Evolutionary conservation across 1,139 yeast genomes (phyloP), one percentile per base, ranked within the genome.

Genomic region (Candida gigantensis): DNA sequence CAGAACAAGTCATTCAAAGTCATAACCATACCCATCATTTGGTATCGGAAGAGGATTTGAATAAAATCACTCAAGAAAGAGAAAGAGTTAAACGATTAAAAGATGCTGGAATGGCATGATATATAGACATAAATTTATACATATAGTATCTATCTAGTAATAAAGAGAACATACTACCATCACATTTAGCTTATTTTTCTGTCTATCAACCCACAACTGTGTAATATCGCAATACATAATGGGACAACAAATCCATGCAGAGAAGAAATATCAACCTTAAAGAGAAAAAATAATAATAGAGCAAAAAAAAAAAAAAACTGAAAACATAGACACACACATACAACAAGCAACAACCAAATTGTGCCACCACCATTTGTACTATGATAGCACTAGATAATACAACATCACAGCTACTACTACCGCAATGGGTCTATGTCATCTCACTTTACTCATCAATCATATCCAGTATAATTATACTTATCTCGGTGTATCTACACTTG

Each of bases 41-140:
- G 47, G 65, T 79, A 2, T 71, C 81, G 1, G 84, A 78, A 44
- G 79, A 76, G 12, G 80, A 76, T 34, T 58, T 76, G 36, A 64
- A 64, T 29, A 66, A 65, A 44, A 47, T 74, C 6, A 64, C 67
- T 25, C 57, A 53, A 39, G 78, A 72, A 39, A 58, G 58, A 43
- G 68, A 67, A 36, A 49, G 63, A 43, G 44, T 59, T 36, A 60
- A 63, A 20, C 41, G 33, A 21, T 35, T 46, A 19, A 43, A 44
- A 34, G 46, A 46, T 18, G 42, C 40, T 7, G 50, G 50, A 15
- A 32, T 46, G 24, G 45, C 42, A 12, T 45, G 30, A 27, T 6
- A 7, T 10, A n/a, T 11, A 7, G 11, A 15, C 9, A 17, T 12
- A 9, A 11, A 23, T 19, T 16, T 19, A 29, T 25, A 34, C 8